Base-by-base conservation (phyloP, 2,329 filamentous ascomycete genomes). In the Endothia cerciana region DNA sequence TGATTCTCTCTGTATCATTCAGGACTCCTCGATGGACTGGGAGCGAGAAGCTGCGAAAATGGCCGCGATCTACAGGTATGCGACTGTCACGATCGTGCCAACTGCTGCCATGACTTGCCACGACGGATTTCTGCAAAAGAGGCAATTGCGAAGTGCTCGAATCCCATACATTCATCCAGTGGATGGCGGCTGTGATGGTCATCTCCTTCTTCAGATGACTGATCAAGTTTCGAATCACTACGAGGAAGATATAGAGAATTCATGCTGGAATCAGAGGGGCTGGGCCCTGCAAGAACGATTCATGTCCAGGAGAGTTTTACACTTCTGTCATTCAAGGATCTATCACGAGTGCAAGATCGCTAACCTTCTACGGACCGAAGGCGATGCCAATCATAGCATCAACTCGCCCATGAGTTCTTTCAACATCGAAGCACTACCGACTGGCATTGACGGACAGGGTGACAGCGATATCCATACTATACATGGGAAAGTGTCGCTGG, bases 31-130 rank as follows among this genome's bases (percentile, higher is more conserved):
- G 13, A 3, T 0, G 15, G 41, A 43, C 41, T 75, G 74, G 51
- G 72, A 74, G 7, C 33, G 38, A n/a, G 4, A 36, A 68, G 65
- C 61, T 68, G 60, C 62, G 75, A 70, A 68, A 65, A 51, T 43
- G 51, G 36, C 58, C 11, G 11, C 15, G 13, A 57, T 64, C 19
- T 30, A 7, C 22, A 7, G 40, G 33, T 45, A 17, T 61, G 2
- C 40, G 33, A 4, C 17, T 15, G 19, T 25, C 15, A 15, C 17
- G 13, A 5, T 43, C 41, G 19, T 43, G 13, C 2, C 41, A 19
- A 19, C 13, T 11, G 1, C 41, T n/a, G 41, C 13, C 41, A 43
- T 1, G 4, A 2, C 8, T n/a, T 43, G 41, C 3, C 41, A 43
- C 19, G 13, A 43, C 3, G 41, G 41, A 15, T 43, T 43, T 3